A percentile compares a stretch with the other conserved stretches of the same genome.
Conservation (phyloP, 1,284 basidiomycete species). For the Ceratobasidium sp. region DNA sequence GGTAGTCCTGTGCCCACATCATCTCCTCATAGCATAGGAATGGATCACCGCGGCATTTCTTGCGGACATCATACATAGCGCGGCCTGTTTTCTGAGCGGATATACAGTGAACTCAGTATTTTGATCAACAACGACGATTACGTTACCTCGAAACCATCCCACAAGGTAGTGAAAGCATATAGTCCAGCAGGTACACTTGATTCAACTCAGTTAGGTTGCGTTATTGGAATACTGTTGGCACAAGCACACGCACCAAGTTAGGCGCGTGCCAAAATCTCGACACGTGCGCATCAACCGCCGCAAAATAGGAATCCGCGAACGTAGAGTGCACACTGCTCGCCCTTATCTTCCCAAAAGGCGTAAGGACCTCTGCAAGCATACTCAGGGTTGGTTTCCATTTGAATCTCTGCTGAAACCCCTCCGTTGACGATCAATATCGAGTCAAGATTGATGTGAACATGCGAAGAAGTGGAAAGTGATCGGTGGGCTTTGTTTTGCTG, state of each 20-base stretch:
- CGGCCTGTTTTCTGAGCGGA: constrained; percentile 14
- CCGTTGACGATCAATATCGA: constrained; percentile 40
- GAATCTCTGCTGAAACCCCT: neutral
- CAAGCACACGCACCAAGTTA: constrained; percentile 32
- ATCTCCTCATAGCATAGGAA: constrained; percentile 23
- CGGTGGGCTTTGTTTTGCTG: constrained; percentile 63
- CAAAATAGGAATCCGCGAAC: constrained; percentile 31
- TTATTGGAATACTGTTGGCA: neutral
- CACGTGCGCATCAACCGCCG: constrained; percentile 21
- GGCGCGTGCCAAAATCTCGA: constrained; percentile 29
- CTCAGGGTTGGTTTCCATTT: constrained; percentile 33
- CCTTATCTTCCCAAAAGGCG: constrained; percentile 42
- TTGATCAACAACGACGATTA: neutral
- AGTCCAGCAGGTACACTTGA: constrained; percentile 31
- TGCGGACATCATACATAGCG: constrained; percentile 32
- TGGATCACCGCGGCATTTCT: neutral
- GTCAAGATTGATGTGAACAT: constrained; percentile 29
- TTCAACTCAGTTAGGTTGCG: too few relatives aligned
- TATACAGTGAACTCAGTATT: neutral
- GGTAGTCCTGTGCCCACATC: constrained; percentile 26
- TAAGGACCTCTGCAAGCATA: constrained; percentile 35
- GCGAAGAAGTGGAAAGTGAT: neutral
- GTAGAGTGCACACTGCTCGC: constrained; percentile 38
- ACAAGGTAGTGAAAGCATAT: constrained; percentile 5
- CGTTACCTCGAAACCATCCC: constrained; percentile 31